Base-by-base conservation (phyloP, 2,329 filamentous ascomycete species). In the Botrytis fabae region DNA sequence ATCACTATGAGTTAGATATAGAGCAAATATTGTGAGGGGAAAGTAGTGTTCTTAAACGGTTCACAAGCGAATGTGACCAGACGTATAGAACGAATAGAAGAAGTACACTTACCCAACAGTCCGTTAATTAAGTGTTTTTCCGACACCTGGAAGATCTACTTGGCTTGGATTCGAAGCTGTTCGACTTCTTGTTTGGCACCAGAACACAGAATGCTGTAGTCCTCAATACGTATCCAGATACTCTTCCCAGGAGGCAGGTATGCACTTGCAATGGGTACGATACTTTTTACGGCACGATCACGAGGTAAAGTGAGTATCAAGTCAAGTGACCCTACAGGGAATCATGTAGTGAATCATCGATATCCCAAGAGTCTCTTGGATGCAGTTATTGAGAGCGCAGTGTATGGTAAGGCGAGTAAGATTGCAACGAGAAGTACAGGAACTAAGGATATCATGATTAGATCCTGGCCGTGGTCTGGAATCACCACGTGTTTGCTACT, bases 131-230 rank as follows among this genome's bases (percentile, higher is more conserved):
- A 35, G 4, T 5, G 4, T 7, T 35, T 35, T 5, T 35, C 28
- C 28, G 35, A 35, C 6, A 35, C 35, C 35, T 35, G 84, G 84
- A 4, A 85, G 32, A 51, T 82, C 81, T 5, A 87, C 75, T 2
- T 86, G 76, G 0, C 81, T 78, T 54, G 10, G 48, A 88, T 87
- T 38, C 83, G 80, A 69, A 85, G 82, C 28, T 80, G 79, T 8
- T 82, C 73, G 4, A 89, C 82, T 62, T 86, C 82, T 1, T 80
- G 77, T 4, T 81, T 81, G 1, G 84, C 82, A 0, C 86, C 51
- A 32, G 69, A 70, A 70, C 42, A 62, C 32, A 40, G 40, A 62
- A 70, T 54, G 32, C 57, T 62, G 51, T 5, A 70, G 42, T 28
- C 40, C 69, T 12, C 62, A 62, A 51, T 62, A 51, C 8, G 48